Evolutionary conservation across 2,329 filamentous ascomycete genomes (phyloP), one percentile per base, ranked within the genome.

Genomic region (Aspergillus sergii): DNA sequence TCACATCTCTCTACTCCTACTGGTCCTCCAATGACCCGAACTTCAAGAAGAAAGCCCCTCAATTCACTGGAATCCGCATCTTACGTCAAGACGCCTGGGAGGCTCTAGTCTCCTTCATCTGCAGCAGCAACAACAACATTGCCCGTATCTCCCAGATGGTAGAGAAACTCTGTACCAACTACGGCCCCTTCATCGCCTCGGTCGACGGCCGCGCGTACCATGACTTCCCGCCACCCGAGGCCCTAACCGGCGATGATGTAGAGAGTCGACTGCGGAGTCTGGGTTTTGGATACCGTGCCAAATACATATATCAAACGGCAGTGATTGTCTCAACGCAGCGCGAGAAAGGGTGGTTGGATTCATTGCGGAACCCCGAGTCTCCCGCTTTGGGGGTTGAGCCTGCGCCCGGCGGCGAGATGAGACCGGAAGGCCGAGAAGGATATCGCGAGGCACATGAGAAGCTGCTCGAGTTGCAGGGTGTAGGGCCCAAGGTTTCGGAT

Each of bases 101-200:
- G 78, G 89, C 95, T 0, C 83, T 99, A 26, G 83, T 99, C 28
- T 90, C 91, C 61, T 99, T 99, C 78, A 99, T 99, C 67, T 99
- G 95, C 84, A 97, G 94, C 79, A 97, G 93, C 79, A 99, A 99
- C 80, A 99, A 99, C 80, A 97, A 99, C 75, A 99, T 99, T 64
- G 86, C 89, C 2, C 88, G 95, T 45, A 99, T 99, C 75, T 94
- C 92, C 6, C 92, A 96, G 78, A 99, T 99, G 95, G 93, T 94
- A 26, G 89, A 96, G 70, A 98, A 97, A 71, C 82, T 99, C 14
- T 99, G 96, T 75, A 77, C 86, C 32, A 86, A 96, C 72, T 99
- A 97, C 72, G 95, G 95, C 0, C 86, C 89, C 0, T 81, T 92
- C 4, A 86, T 98, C 59, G 91, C 87, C 1, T 83, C 88, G 48